These are phyloP conservation scores for Pisolithus marmoratus DNA, from an alignment of 768 basidiomycete genomes.

Conservation along the genomic window DNA sequence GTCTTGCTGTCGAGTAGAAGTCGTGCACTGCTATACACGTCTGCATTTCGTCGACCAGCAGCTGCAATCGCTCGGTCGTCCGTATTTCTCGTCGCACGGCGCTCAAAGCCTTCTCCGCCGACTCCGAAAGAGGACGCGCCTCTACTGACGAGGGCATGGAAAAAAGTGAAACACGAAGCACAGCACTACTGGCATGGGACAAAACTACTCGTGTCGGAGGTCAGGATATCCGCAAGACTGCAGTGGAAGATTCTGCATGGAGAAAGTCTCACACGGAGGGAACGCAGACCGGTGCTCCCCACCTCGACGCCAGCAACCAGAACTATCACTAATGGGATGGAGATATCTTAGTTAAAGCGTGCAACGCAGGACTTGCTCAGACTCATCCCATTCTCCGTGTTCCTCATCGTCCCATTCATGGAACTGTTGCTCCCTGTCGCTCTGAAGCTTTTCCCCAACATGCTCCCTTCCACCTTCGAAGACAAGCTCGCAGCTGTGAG, in stretches of 20 bases:
- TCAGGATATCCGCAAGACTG: slow-evolving; percentile 80
- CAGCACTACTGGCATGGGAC: slow-evolving; percentile 96
- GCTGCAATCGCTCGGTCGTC: slow-evolving; percentile 11
- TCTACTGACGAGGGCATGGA: slow-evolving; percentile 69
- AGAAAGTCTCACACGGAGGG: slow-evolving; percentile 84
- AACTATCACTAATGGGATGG: neutral
- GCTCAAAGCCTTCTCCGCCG: slow-evolving; percentile 42
- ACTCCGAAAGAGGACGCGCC: slow-evolving; percentile 41
- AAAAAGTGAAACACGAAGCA: slow-evolving; percentile 91
- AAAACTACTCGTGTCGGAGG: slow-evolving; percentile 90
- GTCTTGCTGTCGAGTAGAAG: slow-evolving; percentile 33
- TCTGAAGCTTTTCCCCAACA: slow-evolving; percentile 95
- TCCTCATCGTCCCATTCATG: slow-evolving; percentile 97
- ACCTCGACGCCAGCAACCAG: neutral
- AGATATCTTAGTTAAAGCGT: slow-evolving; percentile 61
- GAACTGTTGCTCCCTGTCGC: slow-evolving; percentile 94
- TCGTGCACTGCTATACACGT: slow-evolving; percentile 11
- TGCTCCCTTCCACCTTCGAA: slow-evolving; percentile 97
- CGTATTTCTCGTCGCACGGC: slow-evolving; percentile 20
- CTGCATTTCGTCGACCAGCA: slow-evolving; percentile 9
- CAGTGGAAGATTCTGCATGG: slow-evolving; percentile 93
- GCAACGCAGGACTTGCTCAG: slow-evolving; percentile 92
- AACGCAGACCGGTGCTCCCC: slow-evolving; percentile 75
- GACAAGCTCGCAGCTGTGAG: slow-evolving; percentile 90
- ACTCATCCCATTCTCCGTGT: slow-evolving; percentile 91